These are phyloP conservation scores for Nitzschia putrida DNA, from an alignment of 108 stramenopile genomes.

Conservation along the genomic window DNA sequence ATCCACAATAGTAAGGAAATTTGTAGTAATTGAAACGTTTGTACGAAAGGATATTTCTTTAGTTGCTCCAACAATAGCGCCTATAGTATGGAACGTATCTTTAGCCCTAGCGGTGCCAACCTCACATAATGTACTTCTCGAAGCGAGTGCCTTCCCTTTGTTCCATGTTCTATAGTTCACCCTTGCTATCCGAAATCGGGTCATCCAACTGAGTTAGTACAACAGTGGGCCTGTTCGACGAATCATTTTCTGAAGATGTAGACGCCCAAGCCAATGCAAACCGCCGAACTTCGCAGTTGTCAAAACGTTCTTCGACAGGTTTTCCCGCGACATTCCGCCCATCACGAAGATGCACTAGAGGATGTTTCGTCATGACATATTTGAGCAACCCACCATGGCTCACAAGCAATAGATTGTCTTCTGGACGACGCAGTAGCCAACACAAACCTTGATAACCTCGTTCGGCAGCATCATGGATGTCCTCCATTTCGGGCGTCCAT, in stretches of 20 bases:
- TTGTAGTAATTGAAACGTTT: too few species aligned
- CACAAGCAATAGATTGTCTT: conserved; percentile 58
- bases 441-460: conserved; percentile 66
- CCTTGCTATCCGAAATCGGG: not conserved
- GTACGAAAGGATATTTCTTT: too few species aligned
- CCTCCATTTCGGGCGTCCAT: conserved; percentile 72
- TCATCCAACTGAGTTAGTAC: too few species aligned
- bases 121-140: too few species aligned
- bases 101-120: too few species aligned
- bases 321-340: conserved; percentile 31
- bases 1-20: too few species aligned
- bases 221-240: too few species aligned
- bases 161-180: not conserved
- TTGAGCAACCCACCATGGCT: conserved; percentile 74
- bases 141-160: not conserved
- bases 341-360: conserved; percentile 54
- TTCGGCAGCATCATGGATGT: conserved; percentile 55
- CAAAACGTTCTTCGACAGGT: conserved; percentile 58
- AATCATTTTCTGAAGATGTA: not conserved
- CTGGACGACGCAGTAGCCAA: conserved; percentile 55
- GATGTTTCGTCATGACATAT: conserved; percentile 61
- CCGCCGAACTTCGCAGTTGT: conserved; percentile 78
- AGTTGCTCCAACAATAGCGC: too few species aligned
- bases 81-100: too few species aligned
- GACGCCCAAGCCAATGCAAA: conserved; percentile 43